A percentile compares a stretch with the other conserved stretches of the same genome.
These are phyloP conservation scores for Lentinula sp. DNA, from an alignment of 768 basidiomycete species.

Conservation along the genomic window DNA sequence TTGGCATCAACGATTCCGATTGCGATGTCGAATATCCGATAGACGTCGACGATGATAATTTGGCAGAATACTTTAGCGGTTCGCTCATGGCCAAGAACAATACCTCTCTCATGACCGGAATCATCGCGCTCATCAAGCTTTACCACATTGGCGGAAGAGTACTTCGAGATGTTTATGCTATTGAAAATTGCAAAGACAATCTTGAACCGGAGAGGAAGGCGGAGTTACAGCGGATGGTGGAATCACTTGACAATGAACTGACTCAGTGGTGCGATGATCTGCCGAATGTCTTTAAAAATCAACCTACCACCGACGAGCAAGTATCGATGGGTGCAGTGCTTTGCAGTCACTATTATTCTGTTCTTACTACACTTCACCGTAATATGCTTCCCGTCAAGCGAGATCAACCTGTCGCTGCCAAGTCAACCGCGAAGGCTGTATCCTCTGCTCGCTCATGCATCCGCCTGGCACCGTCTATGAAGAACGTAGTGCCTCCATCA, in stretches of 20 bases:
- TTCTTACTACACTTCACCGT: conserved; percentile 82
- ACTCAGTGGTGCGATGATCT: conserved; percentile 81
- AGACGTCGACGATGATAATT: conserved; percentile 74
- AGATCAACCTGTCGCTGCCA: conserved; percentile 60
- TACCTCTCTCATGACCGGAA: conserved; percentile 77
- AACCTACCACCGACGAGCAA: conserved; percentile 69
- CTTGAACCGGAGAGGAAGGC: conserved; percentile 68
- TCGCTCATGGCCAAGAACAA: conserved; percentile 47
- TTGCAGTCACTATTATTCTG: conserved; percentile 86
- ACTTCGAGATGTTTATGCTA: conserved; percentile 74
- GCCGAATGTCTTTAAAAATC: conserved; percentile 68
- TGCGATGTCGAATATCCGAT: conserved; percentile 86
- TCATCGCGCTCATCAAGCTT: conserved; percentile 65
- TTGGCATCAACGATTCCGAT: conserved; percentile 85
- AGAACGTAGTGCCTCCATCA: conserved; percentile 76
- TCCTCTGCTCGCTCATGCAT: conserved; percentile 83
- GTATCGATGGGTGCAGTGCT: conserved; percentile 82
- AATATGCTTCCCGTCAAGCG: conserved; percentile 79
- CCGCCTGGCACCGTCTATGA: conserved; percentile 78
- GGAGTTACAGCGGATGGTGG: conserved; percentile 75
- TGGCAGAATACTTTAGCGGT: conserved; percentile 68
- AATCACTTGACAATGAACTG: conserved; percentile 69
- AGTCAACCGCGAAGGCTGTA: conserved; percentile 75
- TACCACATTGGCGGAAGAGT: conserved; percentile 85
- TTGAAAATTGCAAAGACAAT: conserved; percentile 71